Base-by-base conservation (phyloP, 1,284 basidiomycete genomes). In the Irpex rosettiformis region DNA sequence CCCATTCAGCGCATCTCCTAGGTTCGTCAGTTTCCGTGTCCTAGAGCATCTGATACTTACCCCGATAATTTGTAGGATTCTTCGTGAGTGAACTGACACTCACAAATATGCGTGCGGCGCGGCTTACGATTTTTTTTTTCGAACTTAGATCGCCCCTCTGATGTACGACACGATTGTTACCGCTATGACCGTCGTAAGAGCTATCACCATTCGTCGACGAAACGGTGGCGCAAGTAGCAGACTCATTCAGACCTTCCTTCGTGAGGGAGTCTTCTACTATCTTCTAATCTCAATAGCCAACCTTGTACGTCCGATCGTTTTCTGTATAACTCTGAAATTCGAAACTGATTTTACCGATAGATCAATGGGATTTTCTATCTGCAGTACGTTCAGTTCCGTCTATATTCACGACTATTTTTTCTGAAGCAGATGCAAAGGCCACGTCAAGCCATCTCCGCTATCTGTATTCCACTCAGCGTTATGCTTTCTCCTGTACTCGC, bases 391-490 rank as follows among this genome's bases (percentile, higher is more conserved):
- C 1, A 42, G 11, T 43, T 55, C 37, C 28, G 29, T 27, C 29
- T 3, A 51, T 24, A 43, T 33, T 45, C 8, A 13, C 49, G 51
- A 24, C 8, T n/a, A 57, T 45, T 56, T 57, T 58, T 58, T 47
- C 58, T 45, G 11, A n/a, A 47, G 13, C 11, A 3, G 29, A 16
- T 52, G 8, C 18, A 1, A 59, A 91, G 88, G 74, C 89, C 88
- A 55, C 86, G 85, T 57, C 86, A 88, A 71, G 85, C 82, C 25
- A 90, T 91, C 64, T 90, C 89, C 16, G 89, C 89, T n/a, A 85
- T 91, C 64, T 89, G 89, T 65, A 91, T 91, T 62, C 89, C 89
- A n/a, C 76, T 91, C 61, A 90, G 88, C 65, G 85, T 91, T n/a
- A 89, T 91, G 88, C 79, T 91, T 65, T 84, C 83, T n/a, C 89